Conservation (phyloP, 331 rosid genomes). For the Malus hybrid region DNA sequence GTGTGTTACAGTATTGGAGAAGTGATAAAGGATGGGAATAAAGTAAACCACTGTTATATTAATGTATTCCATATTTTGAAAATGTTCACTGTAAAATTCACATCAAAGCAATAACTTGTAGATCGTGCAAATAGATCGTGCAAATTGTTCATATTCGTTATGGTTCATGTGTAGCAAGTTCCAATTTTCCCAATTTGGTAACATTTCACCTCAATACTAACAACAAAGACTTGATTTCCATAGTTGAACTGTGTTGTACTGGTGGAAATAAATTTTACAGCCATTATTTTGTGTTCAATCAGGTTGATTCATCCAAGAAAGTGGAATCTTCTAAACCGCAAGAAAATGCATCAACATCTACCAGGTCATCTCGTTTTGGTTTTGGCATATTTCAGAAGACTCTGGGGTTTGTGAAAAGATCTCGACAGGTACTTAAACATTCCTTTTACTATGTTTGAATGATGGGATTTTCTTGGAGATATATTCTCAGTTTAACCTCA, state of each 20-base stretch:
- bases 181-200: background rate
- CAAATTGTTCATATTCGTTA: background rate
- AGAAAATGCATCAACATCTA: slow-evolving; percentile 5
- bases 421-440: slow-evolving; percentile 18
- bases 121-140: background rate
- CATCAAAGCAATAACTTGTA: background rate
- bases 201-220: background rate
- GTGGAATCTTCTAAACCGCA: slow-evolving; percentile 9
- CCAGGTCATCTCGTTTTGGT: slow-evolving; percentile 28
- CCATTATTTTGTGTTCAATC: slow-evolving; percentile 5
- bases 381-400: slow-evolving; percentile 33
- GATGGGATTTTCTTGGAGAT: background rate
- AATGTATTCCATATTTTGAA: background rate
- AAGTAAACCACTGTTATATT: background rate
- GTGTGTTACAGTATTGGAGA: background rate
- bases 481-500: background rate
- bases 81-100: background rate
- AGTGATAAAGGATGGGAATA: background rate
- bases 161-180: background rate
- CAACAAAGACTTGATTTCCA: background rate
- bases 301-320: slow-evolving; percentile 23
- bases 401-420: slow-evolving; percentile 23
- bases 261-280: background rate
- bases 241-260: background rate
- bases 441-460: background rate